Base-by-base conservation (phyloP, 768 basidiomycete genomes). In the Russula sp. region DNA sequence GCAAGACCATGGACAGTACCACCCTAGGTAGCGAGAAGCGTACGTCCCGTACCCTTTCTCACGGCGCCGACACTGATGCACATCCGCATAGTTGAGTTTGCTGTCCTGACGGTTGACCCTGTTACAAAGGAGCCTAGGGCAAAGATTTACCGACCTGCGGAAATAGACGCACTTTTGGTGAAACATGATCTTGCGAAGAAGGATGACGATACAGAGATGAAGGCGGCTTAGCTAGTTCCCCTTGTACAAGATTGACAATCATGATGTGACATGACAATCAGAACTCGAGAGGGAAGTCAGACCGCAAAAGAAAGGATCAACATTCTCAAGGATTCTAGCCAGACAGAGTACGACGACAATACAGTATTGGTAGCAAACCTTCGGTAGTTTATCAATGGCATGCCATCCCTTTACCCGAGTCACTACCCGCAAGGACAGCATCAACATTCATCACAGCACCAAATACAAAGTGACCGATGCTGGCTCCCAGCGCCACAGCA, bases 1-100 rank as follows among this genome's bases (percentile, higher is more conserved):
- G 93, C 80, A 98, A 98, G 83, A 98, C 96, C 58, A 98, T 99
- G 96, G 97, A 99, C 71, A 94, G 92, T 65, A 98, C 96, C 35
- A 98, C 93, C 48, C 74, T 99, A 65, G 90, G 92, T 36, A 95
- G 92, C 70, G 97, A 99, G 77, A 98, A 98, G 74, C 77, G 97
- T 97, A 68, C 70, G 93, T 50, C 45, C 9, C 46, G 32, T 32
- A 45, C 34, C 34, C 56, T 38, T 59, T 47, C 46, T 63, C 50
- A 59, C 58, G 56, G 20, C 35, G 35, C 22, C 22, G 38, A 56
- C 64, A 29, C n/a, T 50, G 25, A 64, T 13, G 18, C 14, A 51
- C 32, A 42, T 22, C 7, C 36, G 14, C 58, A 13, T 66, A 98
- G 97, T 99, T 71, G 97, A 99, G 74, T 94, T 99, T 71, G 93